Evolutionary conservation across 805 yeast genomes (phyloP), one percentile per base, ranked within the genome.

Genomic region (Cyberlindnera galapagoensis): DNA sequence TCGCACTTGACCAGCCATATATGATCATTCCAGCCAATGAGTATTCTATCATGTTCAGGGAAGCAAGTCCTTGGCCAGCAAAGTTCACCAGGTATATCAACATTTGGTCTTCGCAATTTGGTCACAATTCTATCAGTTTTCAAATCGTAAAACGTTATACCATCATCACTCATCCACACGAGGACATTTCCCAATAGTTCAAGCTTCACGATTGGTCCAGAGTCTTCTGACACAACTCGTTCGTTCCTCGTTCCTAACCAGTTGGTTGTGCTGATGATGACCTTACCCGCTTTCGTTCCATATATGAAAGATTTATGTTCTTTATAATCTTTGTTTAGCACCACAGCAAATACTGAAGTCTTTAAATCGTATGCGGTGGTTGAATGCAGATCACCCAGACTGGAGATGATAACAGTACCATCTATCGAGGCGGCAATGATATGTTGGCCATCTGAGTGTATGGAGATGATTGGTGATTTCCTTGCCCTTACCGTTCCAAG

Each of bases 341-440:
- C 83, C 4, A 90, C 94, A 0, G 94, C 77, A 51, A 87, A 94
- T 0, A 92, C 71, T 0, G 97, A 97, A 18, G 97, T 63, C 46
- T 81, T 80, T 55, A 87, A 83, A 56, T 88, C 94, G 44, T 73
- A 80, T 3, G 86, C 87, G 1, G 47, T 33, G 2, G 51, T 28
- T 10, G 47, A 39, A 24, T 42, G 44, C 15, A 45, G 29, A 18
- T 42, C 47, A 4, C 27, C 24, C 2, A 84, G 60, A 3, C 87
- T 71, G 0, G 95, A 92, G 5, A 86, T 71, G 2, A 86, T 86
- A 0, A 90, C 81, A 0, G 95, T 82, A 1, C 98, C 98, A 52
- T 92, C 98, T 63, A 90, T 79, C 0, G 97, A 86, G 0, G 88
- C 95, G 0, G 94, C 78, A 0, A 92, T 94, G 38, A 92, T 74